These are phyloP conservation scores for Cardamine chenopodiifolia DNA, from an alignment of 345 rosid species.

Conservation along the genomic window DNA sequence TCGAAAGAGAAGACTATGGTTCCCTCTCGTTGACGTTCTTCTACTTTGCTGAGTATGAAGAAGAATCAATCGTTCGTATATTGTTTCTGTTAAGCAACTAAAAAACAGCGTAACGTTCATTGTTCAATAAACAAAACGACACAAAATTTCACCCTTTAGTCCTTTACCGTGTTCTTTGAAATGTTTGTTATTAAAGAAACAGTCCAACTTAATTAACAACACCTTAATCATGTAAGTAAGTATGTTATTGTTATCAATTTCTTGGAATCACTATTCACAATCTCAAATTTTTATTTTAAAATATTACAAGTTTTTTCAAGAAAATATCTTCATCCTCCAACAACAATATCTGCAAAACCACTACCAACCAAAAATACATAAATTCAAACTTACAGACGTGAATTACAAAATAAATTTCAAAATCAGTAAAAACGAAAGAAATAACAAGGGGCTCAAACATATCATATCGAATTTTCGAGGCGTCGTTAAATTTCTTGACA, in stretches of 20 bases:
- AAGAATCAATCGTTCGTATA: conserved; percentile 3
- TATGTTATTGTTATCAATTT: not conserved
- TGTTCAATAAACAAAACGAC: not conserved
- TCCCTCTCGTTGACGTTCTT: conserved; percentile 15
- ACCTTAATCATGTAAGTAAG: not conserved
- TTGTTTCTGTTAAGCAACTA: not conserved
- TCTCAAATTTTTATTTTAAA: not conserved
- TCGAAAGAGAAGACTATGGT: conserved; percentile 7
- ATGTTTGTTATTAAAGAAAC: not conserved
- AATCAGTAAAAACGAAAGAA: not conserved
- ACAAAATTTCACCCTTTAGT: not conserved
- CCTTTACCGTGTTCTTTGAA: conserved; percentile 7
- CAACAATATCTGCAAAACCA: not conserved
- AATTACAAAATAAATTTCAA: not conserved
- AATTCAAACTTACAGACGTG: not conserved
- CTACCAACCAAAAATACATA: not conserved
- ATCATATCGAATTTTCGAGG: not conserved
- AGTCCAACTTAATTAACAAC: conserved; percentile 11
- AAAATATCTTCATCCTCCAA: not conserved
- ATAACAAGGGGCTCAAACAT: not conserved
- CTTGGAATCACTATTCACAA: not conserved
- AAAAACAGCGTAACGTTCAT: conserved; percentile 17
- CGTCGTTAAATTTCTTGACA: not conserved
- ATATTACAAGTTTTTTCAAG: not conserved
- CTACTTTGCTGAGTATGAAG: conserved; percentile 19